Evolutionary conservation across 2,329 filamentous ascomycete species (phyloP).

Genomic region (Malbranchea cinnamomea): DNA sequence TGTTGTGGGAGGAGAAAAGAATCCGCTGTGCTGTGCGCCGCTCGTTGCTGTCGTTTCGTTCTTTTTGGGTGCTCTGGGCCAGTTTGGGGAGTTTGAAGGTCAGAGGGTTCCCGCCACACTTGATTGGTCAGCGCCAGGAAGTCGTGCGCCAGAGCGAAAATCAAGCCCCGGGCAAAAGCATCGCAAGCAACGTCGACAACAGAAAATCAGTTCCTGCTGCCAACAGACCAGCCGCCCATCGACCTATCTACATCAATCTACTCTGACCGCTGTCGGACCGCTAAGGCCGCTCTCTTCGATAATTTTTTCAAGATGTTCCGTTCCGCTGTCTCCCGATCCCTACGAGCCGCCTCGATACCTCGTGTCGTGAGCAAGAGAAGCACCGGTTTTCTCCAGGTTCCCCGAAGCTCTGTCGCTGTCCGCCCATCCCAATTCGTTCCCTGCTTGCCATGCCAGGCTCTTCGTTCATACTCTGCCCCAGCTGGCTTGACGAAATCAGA

Average conservation of each 20-base stretch:
- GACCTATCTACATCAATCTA: neutral
- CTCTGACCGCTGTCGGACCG: neutral
- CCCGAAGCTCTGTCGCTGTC: slow-evolving; percentile 44
- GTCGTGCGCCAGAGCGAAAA: no score
- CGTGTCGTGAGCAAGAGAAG: slow-evolving; percentile 36
- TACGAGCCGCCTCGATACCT: slow-evolving; percentile 40
- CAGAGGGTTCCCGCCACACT: slow-evolving; percentile 6
- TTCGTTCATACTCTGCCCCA: slow-evolving; percentile 76
- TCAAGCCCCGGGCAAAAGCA: slow-evolving; percentile 3
- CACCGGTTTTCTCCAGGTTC: slow-evolving; percentile 44
- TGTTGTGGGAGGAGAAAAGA: slow-evolving; percentile 4
- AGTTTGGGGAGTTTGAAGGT: slow-evolving; percentile 5
- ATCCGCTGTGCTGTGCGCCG: no score
- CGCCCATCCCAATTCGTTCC: slow-evolving; percentile 46
- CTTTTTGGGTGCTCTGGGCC: neutral
- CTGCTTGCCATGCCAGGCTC: slow-evolving; percentile 49
- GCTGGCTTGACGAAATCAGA: slow-evolving; percentile 66
- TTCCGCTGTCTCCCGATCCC: slow-evolving; percentile 66
- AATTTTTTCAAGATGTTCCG: slow-evolving; percentile 60
- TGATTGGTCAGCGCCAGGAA: slow-evolving; percentile 7
- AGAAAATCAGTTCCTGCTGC: neutral
- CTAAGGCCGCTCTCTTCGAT: slow-evolving; percentile 8
- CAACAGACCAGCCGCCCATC: neutral
- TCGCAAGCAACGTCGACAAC: slow-evolving; percentile 4
- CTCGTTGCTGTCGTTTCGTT: no score